A percentile compares a stretch with the other conserved stretches of the same genome.
Evolutionary conservation across 306 rosid genomes (phyloP).

Genomic region (Biancaea sappan): DNA sequence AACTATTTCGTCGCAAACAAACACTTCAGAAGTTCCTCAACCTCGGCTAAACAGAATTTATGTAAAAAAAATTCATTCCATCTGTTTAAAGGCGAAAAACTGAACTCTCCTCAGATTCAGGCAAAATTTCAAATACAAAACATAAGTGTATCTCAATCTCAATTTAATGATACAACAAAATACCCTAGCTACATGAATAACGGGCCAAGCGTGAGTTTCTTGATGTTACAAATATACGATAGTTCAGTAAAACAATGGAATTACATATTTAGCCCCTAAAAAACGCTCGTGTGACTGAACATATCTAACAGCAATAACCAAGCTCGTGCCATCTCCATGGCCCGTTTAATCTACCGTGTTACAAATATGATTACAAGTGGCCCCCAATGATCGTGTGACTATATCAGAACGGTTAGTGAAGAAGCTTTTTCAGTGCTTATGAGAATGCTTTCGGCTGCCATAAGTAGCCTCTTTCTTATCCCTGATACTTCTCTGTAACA

Average conservation of each 20-base stretch:
- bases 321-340: neutral
- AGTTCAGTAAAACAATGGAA: neutral
- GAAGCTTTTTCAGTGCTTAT: constrained; percentile 56
- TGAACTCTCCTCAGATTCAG: neutral
- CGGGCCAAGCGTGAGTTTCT: neutral
- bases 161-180: neutral
- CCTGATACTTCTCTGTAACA: constrained; percentile 48
- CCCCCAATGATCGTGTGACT: constrained; percentile 4
- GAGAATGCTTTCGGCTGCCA: constrained; percentile 74
- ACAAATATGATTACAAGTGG: constrained; percentile 1
- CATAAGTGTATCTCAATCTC: neutral
- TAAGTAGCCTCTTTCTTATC: constrained; percentile 58
- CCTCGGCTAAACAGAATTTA: neutral
- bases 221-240: constrained; percentile 1
- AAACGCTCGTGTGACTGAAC: constrained; percentile 7
- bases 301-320: constrained; percentile 29
- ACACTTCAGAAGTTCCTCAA: neutral
- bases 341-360: constrained; percentile 18
- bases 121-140: neutral
- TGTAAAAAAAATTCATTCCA: neutral
- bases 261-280: neutral
- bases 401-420: constrained; percentile 16
- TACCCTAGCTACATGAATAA: neutral
- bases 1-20: neutral
- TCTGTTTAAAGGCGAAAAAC: neutral